Evolutionary conservation across 805 yeast genomes (phyloP).

Genomic region (Candida ipomoeae): DNA sequence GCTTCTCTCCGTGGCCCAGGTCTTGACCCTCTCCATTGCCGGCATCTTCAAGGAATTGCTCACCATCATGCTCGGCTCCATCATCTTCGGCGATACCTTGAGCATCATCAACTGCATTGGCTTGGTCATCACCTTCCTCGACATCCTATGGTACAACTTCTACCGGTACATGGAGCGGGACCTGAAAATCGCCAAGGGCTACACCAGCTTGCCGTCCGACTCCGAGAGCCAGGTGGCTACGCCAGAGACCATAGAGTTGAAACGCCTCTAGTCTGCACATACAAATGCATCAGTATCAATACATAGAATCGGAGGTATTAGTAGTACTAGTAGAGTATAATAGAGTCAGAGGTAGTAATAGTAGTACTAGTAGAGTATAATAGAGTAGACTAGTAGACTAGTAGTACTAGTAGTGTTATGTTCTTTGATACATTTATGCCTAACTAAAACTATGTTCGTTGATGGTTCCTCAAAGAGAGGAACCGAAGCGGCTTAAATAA

Average conservation of each 20-base stretch:
- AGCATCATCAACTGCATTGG: slow-evolving; percentile 70
- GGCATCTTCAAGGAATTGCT: slow-evolving; percentile 91
- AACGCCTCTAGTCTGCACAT: slow-evolving; percentile 9
- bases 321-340: too few species aligned
- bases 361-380: too few species aligned
- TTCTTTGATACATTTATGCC: too few species aligned
- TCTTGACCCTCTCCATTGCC: slow-evolving; percentile 80
- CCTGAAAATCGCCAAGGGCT: slow-evolving; percentile 7
- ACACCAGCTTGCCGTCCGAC: slow-evolving; percentile 9
- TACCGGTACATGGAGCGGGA: slow-evolving; percentile 42
- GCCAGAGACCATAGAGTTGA: slow-evolving; percentile 13
- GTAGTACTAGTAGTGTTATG: too few species aligned
- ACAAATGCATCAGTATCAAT: too few species aligned
- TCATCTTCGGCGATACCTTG: slow-evolving; percentile 72
- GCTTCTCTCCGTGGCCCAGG: slow-evolving; percentile 74
- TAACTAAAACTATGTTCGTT: too few species aligned
- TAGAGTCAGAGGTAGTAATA: too few species aligned
- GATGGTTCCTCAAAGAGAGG: too few species aligned
- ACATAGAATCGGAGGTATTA: too few species aligned
- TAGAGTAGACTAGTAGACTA: too few species aligned
- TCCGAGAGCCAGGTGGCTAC: slow-evolving; percentile 7
- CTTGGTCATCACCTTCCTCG: slow-evolving; percentile 64
- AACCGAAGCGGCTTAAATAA: too few species aligned
- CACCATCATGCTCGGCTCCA: slow-evolving; percentile 66
- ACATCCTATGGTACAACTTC: slow-evolving; percentile 80